Evolutionary conservation across 2,329 filamentous ascomycete genomes (phyloP), one percentile per base, ranked within the genome.

Genomic region (Myriangium duriaei): DNA sequence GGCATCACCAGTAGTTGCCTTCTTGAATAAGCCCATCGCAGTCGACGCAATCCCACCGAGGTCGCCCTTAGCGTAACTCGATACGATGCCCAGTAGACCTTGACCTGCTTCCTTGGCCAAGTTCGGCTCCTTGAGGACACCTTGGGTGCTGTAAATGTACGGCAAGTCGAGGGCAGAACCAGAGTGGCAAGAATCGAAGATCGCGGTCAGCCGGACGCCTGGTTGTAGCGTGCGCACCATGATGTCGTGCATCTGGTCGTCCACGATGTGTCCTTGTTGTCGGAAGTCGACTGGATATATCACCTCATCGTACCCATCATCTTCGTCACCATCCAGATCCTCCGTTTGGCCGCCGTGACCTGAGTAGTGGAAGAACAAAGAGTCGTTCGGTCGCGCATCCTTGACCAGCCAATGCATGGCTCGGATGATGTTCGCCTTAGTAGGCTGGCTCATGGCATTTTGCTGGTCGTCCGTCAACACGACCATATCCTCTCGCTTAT

Each of bases 391-490:
- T 41, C 74, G 74, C 4, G 88, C 87, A 54, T 94, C 87, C 62
- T 94, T 94, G 41, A 95, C 85, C 13, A 96, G 66, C 88, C 88
- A 96, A 57, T 95, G 87, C 88, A 96, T 96, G 18, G 88, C 88
- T 37, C 88, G 75, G 26, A 96, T 61, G 40, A 96, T 93, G 55
- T 96, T 96, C 49, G 84, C 81, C 60, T 95, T 95, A 4, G 86
- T 94, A 6, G 88, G 88, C 63, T 94, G 85, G 61, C 85, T 93
- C 82, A 95, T 93, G 16, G 85, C 84, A 51, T 94, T 94, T 58
- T 94, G 85, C 64, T 95, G 87, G 57, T 96, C 88, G 55, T 96
- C 88, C 28, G 88, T 95, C 56, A 96, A 71, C 45, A 91, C 79
- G 13, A 96, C 88, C 88, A 96, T 96, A 55, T 96, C 87, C 60